Conservation (phyloP, 2,329 filamentous ascomycete genomes). For the Cyclaneusma minus region DNA sequence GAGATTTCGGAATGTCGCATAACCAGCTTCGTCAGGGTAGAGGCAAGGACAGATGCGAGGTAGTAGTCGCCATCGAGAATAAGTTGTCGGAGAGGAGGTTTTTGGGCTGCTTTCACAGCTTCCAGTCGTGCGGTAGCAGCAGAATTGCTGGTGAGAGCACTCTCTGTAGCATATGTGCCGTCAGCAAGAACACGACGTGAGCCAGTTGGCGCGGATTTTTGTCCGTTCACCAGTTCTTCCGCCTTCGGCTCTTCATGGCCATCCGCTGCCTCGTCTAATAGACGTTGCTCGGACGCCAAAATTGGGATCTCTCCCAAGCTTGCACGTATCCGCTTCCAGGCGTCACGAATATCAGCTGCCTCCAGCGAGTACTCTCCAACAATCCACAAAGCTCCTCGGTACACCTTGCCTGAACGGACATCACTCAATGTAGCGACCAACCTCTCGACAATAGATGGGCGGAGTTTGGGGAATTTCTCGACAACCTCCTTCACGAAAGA, state of each 20-base stretch:
- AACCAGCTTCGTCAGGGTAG: slow-evolving; percentile 89
- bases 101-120: slow-evolving; percentile 92
- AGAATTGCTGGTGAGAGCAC: slow-evolving; percentile 83
- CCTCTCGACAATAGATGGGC: slow-evolving; percentile 73
- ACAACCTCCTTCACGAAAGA: slow-evolving; percentile 98
- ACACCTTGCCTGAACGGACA: slow-evolving; percentile 92
- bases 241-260: slow-evolving; percentile 48
- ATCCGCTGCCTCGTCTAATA: slow-evolving; percentile 70
- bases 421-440: slow-evolving; percentile 83
- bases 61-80: slow-evolving; percentile 98
- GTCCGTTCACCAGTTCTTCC: slow-evolving; percentile 57
- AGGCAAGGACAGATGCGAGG: slow-evolving; percentile 84
- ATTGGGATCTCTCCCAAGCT: slow-evolving; percentile 96
- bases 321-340: slow-evolving; percentile 89
- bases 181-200: slow-evolving; percentile 89
- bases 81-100: slow-evolving; percentile 84
- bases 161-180: slow-evolving; percentile 95
- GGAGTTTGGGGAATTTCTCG: slow-evolving; percentile 87
- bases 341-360: slow-evolving; percentile 84
- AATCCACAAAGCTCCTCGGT: slow-evolving; percentile 92
- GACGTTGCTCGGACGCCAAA: slow-evolving; percentile 79
- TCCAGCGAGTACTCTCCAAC: slow-evolving; percentile 94
- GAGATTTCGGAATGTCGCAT: slow-evolving; percentile 96
- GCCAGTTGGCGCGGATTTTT: slow-evolving; percentile 60
- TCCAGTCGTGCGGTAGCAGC: slow-evolving; percentile 82